phyloP scores from a whole-genome alignment of 140 eudicot species.

The Bidens hawaiensis region DNA sequence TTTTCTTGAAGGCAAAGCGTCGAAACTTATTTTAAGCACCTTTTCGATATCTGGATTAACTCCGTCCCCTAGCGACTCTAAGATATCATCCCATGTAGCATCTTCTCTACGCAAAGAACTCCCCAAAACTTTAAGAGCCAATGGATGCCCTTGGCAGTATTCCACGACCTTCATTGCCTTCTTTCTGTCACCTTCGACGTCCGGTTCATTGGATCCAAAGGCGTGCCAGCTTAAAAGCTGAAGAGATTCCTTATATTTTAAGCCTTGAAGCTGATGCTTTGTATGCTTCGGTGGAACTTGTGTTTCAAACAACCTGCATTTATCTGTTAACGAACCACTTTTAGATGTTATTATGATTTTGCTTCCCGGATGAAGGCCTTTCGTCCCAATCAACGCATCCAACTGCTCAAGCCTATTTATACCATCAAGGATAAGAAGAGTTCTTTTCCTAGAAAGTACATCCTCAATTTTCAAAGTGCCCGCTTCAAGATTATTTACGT shows the following conservation, averaged over 20 bases:
- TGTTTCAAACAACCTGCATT: background rate
- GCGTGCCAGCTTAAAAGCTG: slow-evolving; percentile 25
- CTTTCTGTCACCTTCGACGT: background rate
- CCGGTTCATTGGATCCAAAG: background rate
- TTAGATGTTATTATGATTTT: slow-evolving; percentile 29
- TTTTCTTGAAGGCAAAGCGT: slow-evolving; percentile 5
- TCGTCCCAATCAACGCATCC: background rate
- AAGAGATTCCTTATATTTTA: background rate
- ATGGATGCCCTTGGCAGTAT: slow-evolving; percentile 23
- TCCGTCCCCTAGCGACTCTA: background rate
- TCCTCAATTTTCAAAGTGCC: slow-evolving; percentile 15
- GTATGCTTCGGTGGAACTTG: slow-evolving; percentile 5
- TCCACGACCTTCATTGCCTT: background rate
- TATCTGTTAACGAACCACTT: background rate
- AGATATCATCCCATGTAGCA: background rate
- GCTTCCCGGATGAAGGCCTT: slow-evolving; percentile 22
- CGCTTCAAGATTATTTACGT: background rate
- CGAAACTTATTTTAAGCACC: background rate
- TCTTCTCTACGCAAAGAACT: slow-evolving; percentile 4
- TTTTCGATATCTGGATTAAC: background rate
- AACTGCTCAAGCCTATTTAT: slow-evolving; percentile 14
- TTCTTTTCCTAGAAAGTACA: background rate
- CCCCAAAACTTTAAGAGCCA: slow-evolving; percentile 23
- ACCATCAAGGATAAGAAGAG: slow-evolving; percentile 27
- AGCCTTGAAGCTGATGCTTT: slow-evolving; percentile 8